phyloP scores from a whole-genome alignment of 805 yeast genomes.

The Pichia phayaonensis region DNA sequence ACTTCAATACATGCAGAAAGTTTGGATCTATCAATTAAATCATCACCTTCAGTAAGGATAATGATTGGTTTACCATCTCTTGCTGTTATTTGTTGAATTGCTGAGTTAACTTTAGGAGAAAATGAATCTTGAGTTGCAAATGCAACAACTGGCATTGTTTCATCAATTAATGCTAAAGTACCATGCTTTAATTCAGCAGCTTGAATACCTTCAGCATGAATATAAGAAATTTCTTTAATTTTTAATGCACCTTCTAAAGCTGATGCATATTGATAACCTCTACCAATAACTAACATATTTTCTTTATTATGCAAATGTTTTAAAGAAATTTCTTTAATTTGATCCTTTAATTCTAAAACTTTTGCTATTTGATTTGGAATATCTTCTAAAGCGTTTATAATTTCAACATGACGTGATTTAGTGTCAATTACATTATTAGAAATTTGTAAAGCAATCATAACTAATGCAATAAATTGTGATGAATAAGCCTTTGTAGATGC shows the following conservation, averaged over 20 bases:
- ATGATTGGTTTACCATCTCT: slow-evolving; percentile 96
- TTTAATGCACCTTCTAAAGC: slow-evolving; percentile 98
- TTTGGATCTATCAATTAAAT: slow-evolving; percentile 47
- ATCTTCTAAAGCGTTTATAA: slow-evolving; percentile 74
- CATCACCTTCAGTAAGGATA: slow-evolving; percentile 78
- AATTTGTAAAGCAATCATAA: slow-evolving; percentile 92
- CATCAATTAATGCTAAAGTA: slow-evolving; percentile 93
- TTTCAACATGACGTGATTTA: slow-evolving; percentile 68
- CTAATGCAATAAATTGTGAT: slow-evolving; percentile 94
- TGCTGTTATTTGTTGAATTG: slow-evolving; percentile 93
- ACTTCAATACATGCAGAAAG: slow-evolving; percentile 73
- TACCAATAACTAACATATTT: slow-evolving; percentile 84
- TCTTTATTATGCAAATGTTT: slow-evolving; percentile 69
- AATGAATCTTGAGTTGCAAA: slow-evolving; percentile 94
- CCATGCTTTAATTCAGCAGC: slow-evolving; percentile 99
- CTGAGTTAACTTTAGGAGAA: slow-evolving; percentile 92
- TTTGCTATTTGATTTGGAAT: slow-evolving; percentile 81
- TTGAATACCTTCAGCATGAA: slow-evolving; percentile 98
- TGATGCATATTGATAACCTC: slow-evolving; percentile 96
- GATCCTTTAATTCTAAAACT: slow-evolving; percentile 65
- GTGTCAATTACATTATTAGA: slow-evolving; percentile 85
- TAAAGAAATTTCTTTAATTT: slow-evolving; percentile 70
- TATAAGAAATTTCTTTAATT: slow-evolving; percentile 95
- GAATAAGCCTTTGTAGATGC: slow-evolving; percentile 99
- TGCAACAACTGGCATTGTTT: slow-evolving; percentile 85